These are phyloP conservation scores for Penicillium sp. DNA, from an alignment of 2,329 filamentous ascomycete genomes.

Conservation along the genomic window DNA sequence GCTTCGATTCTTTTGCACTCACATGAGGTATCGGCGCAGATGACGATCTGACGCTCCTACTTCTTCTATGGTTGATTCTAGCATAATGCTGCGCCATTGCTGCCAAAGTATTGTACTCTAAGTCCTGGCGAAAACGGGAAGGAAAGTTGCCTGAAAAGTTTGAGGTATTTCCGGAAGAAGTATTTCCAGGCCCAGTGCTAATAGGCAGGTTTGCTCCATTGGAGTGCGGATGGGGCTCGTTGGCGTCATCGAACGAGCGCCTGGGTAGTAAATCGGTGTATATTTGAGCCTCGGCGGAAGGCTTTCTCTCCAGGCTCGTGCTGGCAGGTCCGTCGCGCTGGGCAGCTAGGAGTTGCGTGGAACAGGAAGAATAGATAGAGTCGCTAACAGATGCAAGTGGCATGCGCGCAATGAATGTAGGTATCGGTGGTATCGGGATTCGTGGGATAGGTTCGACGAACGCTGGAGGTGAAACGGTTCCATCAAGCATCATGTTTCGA, in stretches of 20 bases:
- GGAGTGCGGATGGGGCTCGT: neutral
- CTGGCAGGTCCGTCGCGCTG: neutral
- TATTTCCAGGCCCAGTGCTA: neutral
- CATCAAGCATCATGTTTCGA: slow-evolving; percentile 3
- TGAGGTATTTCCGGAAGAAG: neutral
- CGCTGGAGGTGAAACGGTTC: neutral
- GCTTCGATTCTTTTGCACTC: neutral
- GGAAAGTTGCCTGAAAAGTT: neutral
- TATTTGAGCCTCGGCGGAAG: slow-evolving; percentile 10
- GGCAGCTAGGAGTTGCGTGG: slow-evolving; percentile 12
- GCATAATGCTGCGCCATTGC: slow-evolving; percentile 6
- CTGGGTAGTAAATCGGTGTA: slow-evolving; percentile 9
- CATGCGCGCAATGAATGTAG: slow-evolving; percentile 9
- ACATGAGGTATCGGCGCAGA: neutral
- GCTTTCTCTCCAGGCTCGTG: neutral
- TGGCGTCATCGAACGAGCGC: neutral
- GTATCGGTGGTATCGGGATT: slow-evolving; percentile 2
- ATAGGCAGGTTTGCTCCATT: neutral
- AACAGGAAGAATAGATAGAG: slow-evolving; percentile 20
- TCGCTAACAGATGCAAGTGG: slow-evolving; percentile 17
- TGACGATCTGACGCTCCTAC: neutral
- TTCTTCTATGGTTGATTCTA: neutral
- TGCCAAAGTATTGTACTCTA: neutral
- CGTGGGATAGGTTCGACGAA: slow-evolving; percentile 3
- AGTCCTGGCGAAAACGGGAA: neutral